Base-by-base conservation (phyloP, 1,284 basidiomycete genomes). In the Tilletia horrida region DNA sequence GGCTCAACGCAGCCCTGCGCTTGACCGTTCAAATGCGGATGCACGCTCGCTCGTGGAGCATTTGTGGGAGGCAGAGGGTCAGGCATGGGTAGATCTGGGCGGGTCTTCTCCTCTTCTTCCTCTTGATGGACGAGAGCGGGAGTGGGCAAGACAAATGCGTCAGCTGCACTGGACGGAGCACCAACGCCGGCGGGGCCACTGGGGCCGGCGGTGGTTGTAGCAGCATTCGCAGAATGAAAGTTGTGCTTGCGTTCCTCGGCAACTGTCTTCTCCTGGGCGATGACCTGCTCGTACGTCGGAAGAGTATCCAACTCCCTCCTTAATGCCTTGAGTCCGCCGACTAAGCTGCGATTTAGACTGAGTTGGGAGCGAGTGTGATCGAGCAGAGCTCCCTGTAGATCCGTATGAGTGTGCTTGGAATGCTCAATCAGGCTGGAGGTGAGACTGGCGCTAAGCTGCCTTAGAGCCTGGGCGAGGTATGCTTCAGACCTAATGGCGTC, bases 321-420 rank as follows among this genome's bases (percentile, higher is more conserved):
- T 16, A 59, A 29, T 16, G 55, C 55, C 55, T 59, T 59, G 7
- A 59, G 27, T 16, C 55, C 55, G 27, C 55, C 55, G 29, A 59
- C 55, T 3, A 59, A 18, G 21, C 55, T 59, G 27, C 55, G 55
- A 40, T 59, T 59, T 9, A 59, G 55, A 16, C 55, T 27, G 27
- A 59, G 27, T 27, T 59, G 55, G 25, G 55, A 59, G 25, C 55
- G 55, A 7, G 55, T 29, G 31, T 78, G 76, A 50, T 75, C 76
- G 7, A 71, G 59, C 18, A 78, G 55, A 4, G 71, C 69, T 47
- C 71, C 70, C 44, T 76, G 76, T 50, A 80, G 64, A 62, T 80
- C 78, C 21, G 72, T 71, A 57, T 80, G 78, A 45, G 78, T 75
- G 55, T 74, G 66, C 21, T 71, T 55, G 35, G 73, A 75, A 64